phyloP scores from a whole-genome alignment of 768 basidiomycete species.

The Collybia nuda region DNA sequence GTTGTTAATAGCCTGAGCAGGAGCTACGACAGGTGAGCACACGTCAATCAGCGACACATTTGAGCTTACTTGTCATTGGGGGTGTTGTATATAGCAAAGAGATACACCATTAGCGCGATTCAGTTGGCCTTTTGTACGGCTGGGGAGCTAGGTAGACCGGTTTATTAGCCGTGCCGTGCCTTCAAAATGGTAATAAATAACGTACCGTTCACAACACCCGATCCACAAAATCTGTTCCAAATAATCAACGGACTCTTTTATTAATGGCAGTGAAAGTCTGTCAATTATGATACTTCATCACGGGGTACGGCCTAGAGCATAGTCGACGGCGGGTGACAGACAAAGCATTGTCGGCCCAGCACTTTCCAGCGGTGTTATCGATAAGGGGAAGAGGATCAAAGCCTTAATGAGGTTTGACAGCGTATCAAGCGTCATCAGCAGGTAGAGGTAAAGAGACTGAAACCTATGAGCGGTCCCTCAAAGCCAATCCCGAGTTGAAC shows the following conservation, averaged over 20 bases:
- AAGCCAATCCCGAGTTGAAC: slow-evolving; percentile 2
- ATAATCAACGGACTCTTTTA: slow-evolving; percentile 8
- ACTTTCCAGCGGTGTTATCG: slow-evolving; percentile 9
- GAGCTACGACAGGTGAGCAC: not conserved
- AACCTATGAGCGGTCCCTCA: not conserved
- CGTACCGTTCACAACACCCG: not conserved
- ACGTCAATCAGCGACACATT: not conserved
- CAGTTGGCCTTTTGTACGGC: slow-evolving; percentile 17
- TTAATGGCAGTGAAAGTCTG: slow-evolving; percentile 6
- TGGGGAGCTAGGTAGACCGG: slow-evolving; percentile 2
- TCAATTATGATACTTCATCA: slow-evolving; percentile 7
- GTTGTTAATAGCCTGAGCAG: not conserved
- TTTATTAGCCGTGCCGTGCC: slow-evolving; percentile 1
- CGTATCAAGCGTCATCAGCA: slow-evolving; percentile 3
- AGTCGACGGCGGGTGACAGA: slow-evolving; percentile 6
- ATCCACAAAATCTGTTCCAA: slow-evolving; percentile 8
- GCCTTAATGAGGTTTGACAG: slow-evolving; percentile 4
- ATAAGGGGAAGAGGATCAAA: slow-evolving; percentile 3
- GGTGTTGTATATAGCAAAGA: not conserved
- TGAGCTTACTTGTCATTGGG: not conserved
- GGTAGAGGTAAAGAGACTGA: slow-evolving; percentile 2
- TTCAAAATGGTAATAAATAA: slow-evolving; percentile 8
- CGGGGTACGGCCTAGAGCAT: slow-evolving; percentile 9
- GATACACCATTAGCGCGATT: not conserved
- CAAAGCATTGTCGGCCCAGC: not conserved